Conservation (phyloP, 306 rosid species). For the Alnus rubra region DNA sequence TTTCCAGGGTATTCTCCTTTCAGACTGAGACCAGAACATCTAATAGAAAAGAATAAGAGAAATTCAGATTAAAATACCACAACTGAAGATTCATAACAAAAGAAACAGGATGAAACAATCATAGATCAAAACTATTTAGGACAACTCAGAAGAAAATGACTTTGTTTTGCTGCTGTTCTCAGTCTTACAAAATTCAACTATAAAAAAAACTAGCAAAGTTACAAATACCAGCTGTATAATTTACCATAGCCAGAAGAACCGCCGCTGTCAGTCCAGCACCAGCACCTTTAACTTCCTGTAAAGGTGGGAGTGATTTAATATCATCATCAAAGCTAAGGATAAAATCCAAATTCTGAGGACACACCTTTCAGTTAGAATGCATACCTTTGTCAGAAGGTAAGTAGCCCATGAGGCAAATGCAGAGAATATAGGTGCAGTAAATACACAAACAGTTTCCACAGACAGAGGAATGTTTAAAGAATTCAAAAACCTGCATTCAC, state of each 20-base stretch:
- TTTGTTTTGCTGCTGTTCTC: background rate
- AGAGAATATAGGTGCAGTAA: constrained; percentile 96
- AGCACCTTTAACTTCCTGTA: constrained; percentile 89
- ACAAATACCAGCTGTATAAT: constrained; percentile 30
- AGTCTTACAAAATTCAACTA: background rate
- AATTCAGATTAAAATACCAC: background rate
- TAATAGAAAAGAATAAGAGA: background rate
- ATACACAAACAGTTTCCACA: constrained; percentile 96
- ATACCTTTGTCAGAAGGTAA: constrained; percentile 82
- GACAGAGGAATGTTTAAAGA: constrained; percentile 92
- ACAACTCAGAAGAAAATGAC: background rate
- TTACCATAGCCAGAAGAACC: constrained; percentile 89
- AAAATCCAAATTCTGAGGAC: constrained; percentile 3
- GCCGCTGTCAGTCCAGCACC: constrained; percentile 99
- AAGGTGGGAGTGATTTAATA: constrained; percentile 25
- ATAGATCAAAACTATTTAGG: background rate
- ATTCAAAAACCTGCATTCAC: constrained; percentile 67
- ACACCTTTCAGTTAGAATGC: constrained; percentile 24
- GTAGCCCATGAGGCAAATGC: constrained; percentile 99
- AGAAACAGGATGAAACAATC: constrained; percentile 1
- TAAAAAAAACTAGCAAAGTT: constrained; percentile 21
- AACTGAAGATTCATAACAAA: background rate
- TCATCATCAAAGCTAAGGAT: constrained; percentile 26
- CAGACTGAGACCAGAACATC: background rate
- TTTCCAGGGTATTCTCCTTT: background rate